These are phyloP conservation scores for Cladosporium sp. DNA, from an alignment of 2,329 filamentous ascomycete genomes.

Conservation along the genomic window DNA sequence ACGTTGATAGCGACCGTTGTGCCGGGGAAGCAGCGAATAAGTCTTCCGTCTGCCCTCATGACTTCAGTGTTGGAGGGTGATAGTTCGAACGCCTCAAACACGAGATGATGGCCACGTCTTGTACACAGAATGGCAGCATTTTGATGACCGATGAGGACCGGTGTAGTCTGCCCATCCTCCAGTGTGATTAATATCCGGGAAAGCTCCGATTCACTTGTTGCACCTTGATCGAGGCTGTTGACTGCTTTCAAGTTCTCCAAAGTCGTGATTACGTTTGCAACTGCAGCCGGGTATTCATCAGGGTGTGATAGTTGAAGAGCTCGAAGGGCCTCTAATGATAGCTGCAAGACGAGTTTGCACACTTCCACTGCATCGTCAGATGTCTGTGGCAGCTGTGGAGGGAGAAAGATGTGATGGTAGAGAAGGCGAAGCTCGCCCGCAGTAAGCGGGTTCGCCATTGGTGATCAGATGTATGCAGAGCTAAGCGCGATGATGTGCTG, in stretches of 20 bases:
- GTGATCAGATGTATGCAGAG: no score
- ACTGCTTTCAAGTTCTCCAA: slow-evolving; percentile 1
- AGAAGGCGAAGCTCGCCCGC: slow-evolving; percentile 8
- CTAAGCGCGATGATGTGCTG: no score
- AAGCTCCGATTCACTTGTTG: not conserved
- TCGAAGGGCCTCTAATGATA: slow-evolving; percentile 11
- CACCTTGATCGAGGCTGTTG: not conserved
- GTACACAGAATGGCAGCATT: slow-evolving; percentile 23
- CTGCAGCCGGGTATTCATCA: slow-evolving; percentile 13
- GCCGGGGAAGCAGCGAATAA: slow-evolving; percentile 54
- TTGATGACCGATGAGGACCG: slow-evolving; percentile 10
- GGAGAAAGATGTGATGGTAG: slow-evolving; percentile 40
- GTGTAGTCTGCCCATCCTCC: slow-evolving; percentile 1
- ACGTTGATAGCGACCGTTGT: slow-evolving; percentile 31
- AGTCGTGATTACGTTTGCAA: slow-evolving; percentile 25
- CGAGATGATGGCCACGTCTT: slow-evolving; percentile 24
- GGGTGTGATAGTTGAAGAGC: not conserved
- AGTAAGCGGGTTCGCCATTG: not conserved
- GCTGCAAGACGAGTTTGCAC: not conserved
- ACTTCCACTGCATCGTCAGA: slow-evolving; percentile 26
- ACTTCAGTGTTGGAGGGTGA: slow-evolving; percentile 50
- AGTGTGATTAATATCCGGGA: not conserved
- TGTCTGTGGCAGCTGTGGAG: slow-evolving; percentile 34
- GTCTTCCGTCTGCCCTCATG: slow-evolving; percentile 44
- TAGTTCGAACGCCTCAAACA: slow-evolving; percentile 58